Conservation (phyloP, 2,329 filamentous ascomycete genomes). For the Fusarium praegraminearum region DNA sequence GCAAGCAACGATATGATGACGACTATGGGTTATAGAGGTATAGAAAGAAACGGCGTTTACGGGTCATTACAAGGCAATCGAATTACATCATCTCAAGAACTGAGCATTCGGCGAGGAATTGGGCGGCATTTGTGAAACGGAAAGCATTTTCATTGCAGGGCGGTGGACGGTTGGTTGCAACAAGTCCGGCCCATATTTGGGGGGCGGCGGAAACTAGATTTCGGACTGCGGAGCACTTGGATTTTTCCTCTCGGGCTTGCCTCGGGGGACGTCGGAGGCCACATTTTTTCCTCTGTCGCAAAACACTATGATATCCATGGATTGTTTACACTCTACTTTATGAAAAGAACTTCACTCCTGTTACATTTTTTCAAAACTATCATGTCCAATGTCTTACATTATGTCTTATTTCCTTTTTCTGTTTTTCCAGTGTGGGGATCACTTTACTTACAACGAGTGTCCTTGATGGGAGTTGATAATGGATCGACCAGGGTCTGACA, state of each 20-base stretch:
- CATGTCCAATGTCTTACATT: conserved; percentile 32
- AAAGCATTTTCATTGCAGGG: conserved; percentile 39
- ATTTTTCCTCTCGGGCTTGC: conserved; percentile 49
- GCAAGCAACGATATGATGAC: conserved; percentile 55
- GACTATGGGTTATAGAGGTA: conserved; percentile 55
- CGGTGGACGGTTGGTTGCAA: conserved; percentile 21
- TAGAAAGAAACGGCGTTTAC: conserved; percentile 57
- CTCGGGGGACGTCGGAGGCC: conserved; percentile 45
- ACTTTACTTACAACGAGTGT: conserved; percentile 14
- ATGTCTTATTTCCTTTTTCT: conserved; percentile 4
- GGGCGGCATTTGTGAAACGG: conserved; percentile 46
- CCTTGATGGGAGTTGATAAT: conserved; percentile 22
- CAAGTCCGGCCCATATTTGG: conserved; percentile 24
- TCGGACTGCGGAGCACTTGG: conserved; percentile 49
- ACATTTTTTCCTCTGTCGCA: conserved; percentile 34
- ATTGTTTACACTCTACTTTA: conserved; percentile 27
- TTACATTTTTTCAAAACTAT: conserved; percentile 35
- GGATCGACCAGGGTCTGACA: conserved; percentile 21
- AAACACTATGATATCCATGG: conserved; percentile 44
- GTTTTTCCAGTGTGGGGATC: conserved; percentile 24
- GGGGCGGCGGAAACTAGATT: conserved; percentile 46
- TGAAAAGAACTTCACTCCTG: conserved; percentile 46
- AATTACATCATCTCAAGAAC: conserved; percentile 43
- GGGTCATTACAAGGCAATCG: conserved; percentile 47
- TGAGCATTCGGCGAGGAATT: conserved; percentile 44